Evolutionary conservation across 73 alveolate species (phyloP).

Genomic region (Symbiodinium natans): DNA sequence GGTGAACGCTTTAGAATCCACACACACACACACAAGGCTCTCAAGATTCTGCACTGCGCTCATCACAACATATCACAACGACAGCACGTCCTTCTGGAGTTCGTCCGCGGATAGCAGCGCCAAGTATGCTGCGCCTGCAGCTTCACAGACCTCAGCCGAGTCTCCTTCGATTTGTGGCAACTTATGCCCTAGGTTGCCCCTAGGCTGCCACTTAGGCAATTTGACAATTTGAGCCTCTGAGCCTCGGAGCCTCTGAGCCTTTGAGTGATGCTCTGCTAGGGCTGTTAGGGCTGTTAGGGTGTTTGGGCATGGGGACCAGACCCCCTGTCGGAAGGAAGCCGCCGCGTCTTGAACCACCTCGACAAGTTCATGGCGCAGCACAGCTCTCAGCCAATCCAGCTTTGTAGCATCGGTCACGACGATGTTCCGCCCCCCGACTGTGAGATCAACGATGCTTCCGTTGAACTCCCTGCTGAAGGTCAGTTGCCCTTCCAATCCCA

Average conservation of each 20-base stretch:
- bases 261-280: too few relatives aligned
- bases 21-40: too few relatives aligned
- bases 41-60: too few relatives aligned
- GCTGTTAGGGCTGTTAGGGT: too few relatives aligned
- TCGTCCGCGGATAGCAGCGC: slow-evolving; percentile 69
- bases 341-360: slow-evolving; percentile 21
- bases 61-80: too few relatives aligned
- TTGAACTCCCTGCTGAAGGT: slow-evolving; percentile 57
- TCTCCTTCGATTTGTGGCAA: too few relatives aligned
- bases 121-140: slow-evolving; percentile 56
- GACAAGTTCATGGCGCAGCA: slow-evolving; percentile 22
- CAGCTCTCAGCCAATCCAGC: slow-evolving; percentile 50
- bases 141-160: not conserved
- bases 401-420: slow-evolving; percentile 65
- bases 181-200: too few relatives aligned
- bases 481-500: slow-evolving; percentile 87
- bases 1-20: not conserved
- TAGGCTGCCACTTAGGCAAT: too few relatives aligned
- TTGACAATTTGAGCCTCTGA: too few relatives aligned
- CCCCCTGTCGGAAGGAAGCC: slow-evolving; percentile 28
- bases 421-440: slow-evolving; percentile 27
- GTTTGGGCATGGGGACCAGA: not conserved
- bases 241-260: too few relatives aligned
- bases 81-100: slow-evolving; percentile 76
- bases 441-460: slow-evolving; percentile 40